phyloP scores from a whole-genome alignment of 2,329 filamentous ascomycete genomes.

The Botrytis byssoidea region DNA sequence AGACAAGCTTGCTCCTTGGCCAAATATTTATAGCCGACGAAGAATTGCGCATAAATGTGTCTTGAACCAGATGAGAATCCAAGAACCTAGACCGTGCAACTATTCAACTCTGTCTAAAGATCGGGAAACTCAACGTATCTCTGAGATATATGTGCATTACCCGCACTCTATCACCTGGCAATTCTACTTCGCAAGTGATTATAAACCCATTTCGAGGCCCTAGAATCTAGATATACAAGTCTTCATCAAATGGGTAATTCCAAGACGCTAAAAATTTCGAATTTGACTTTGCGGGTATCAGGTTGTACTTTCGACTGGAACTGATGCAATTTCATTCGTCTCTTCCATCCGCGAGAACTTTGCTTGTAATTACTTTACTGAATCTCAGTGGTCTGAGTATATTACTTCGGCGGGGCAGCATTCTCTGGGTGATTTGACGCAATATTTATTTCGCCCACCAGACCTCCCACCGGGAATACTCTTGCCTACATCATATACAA shows the following conservation, averaged over 20 bases:
- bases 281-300: too few relatives aligned
- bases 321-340: background rate
- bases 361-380: background rate
- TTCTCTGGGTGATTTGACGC: background rate
- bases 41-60: background rate
- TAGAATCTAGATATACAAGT: background rate
- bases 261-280: too few relatives aligned
- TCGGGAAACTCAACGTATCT: too few relatives aligned
- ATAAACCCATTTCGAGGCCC: too few relatives aligned
- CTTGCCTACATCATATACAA: background rate
- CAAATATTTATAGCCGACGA: background rate
- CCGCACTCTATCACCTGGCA: too few relatives aligned
- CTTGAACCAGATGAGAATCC: background rate
- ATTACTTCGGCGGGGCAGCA: background rate
- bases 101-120: background rate
- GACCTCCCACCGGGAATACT: background rate
- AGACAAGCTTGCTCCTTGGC: background rate
- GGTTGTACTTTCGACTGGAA: too few relatives aligned
- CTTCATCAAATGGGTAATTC: slow-evolving; percentile 33
- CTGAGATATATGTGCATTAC: too few relatives aligned
- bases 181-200: too few relatives aligned
- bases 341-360: background rate
- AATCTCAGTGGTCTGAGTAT: background rate
- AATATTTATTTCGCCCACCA: background rate
- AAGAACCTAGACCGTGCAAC: background rate